Evolutionary conservation across 2,329 filamentous ascomycete genomes (phyloP), one percentile per base, ranked within the genome.

Genomic region (Epichloe hybrida): DNA sequence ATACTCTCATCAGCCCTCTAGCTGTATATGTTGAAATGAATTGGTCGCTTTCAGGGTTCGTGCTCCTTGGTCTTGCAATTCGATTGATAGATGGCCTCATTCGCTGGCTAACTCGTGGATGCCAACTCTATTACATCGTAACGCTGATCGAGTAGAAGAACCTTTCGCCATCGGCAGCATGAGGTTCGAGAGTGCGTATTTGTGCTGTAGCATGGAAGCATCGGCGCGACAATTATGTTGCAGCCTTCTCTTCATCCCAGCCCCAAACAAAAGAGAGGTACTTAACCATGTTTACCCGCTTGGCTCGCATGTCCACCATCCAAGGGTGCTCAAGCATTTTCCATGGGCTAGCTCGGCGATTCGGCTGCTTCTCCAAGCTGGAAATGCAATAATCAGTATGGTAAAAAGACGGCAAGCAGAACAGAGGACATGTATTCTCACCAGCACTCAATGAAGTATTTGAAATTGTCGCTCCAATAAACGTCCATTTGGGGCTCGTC

Each of bases 371-470:
- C 68, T 98, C 93, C 52, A 98, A 78, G 71, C 93, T 97, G 17
- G 4, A 46, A 8, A 39, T 9, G 46, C n/a, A 6, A 53, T 11
- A 50, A 57, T 68, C 55, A 64, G 59, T 46, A 56, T 21, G 36
- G 15, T 5, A 15, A 34, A 39, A 12, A n/a, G 34, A 3, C 27
- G 23, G 5, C n/a, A 40, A 48, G 8, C 4, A 21, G 23, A 27
- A 31, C 13, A 17, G 46, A 5, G 31, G 4, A 13, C 8, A 27
- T 38, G 13, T 37, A 17, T 50, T 83, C 88, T 65, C 79, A 97
- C 91, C 93, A 97, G 80, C 90, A 96, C 71, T 96, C 90, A 61
- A 98, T 96, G 61, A 98, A 98, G 66, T 96, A 96, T 68, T 98
- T 98, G 71, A 98, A 97, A 63, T 87, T 95, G 59, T 94, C 87